Evolutionary conservation across 202 grass and related monocot species (phyloP).

Genomic region (Brachypodium distachyon): DNA sequence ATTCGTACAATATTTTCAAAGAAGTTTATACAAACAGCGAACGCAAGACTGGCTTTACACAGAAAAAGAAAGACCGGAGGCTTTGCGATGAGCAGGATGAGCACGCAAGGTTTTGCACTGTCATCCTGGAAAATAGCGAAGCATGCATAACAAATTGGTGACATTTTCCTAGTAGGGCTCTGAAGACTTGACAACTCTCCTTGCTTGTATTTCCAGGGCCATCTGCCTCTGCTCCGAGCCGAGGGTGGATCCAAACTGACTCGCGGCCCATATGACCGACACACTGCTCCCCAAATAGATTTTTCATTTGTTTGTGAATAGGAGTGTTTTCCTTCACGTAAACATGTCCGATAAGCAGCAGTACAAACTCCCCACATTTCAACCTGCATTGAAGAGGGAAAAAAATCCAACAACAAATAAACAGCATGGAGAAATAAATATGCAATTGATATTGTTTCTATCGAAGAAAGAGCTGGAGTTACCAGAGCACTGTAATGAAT

Average conservation of each 20-base stretch:
- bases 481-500: neutral
- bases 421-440: neutral
- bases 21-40: neutral
- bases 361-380: slow-evolving; percentile 79
- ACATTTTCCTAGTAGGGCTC: too few relatives aligned
- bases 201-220: slow-evolving; percentile 73
- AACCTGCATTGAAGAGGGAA: slow-evolving; percentile 38
- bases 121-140: too few relatives aligned
- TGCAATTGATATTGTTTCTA: neutral
- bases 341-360: slow-evolving; percentile 71
- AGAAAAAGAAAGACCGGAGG: neutral
- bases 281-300: slow-evolving; percentile 63
- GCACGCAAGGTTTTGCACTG: too few relatives aligned
- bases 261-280: slow-evolving; percentile 79
- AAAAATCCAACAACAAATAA: neutral
- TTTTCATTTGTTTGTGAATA: slow-evolving; percentile 58
- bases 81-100: neutral
- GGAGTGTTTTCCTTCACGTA: slow-evolving; percentile 66
- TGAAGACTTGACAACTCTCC: slow-evolving; percentile 60
- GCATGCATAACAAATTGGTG: neutral
- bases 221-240: slow-evolving; percentile 67
- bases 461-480: neutral
- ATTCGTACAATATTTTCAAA: neutral
- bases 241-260: slow-evolving; percentile 72
- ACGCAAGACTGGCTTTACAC: slow-evolving; percentile 20